phyloP scores from a whole-genome alignment of 352 stramenopile genomes.

The Ochromonadaceae sp. region DNA sequence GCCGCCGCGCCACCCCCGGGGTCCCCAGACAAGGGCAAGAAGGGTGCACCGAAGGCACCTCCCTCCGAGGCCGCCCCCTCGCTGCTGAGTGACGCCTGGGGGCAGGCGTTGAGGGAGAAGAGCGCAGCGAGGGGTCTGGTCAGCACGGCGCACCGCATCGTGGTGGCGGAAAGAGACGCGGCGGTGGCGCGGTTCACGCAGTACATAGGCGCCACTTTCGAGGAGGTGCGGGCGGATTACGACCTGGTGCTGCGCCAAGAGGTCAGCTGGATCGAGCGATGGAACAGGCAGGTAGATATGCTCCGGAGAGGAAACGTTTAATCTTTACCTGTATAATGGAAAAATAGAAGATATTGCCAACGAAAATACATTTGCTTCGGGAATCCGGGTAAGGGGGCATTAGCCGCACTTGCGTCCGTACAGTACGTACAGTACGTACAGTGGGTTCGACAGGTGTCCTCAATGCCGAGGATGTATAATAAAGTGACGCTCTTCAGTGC shows the following conservation, averaged over 20 bases:
- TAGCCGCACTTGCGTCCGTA: too few species aligned
- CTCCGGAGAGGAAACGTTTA: constrained; percentile 3
- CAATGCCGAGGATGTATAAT: too few species aligned
- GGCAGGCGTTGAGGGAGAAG: background rate
- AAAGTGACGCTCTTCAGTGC: too few species aligned
- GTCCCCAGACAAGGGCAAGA: background rate
- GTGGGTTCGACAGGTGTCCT: too few species aligned
- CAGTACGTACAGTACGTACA: too few species aligned
- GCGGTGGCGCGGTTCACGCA: background rate
- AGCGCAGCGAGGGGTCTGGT: background rate
- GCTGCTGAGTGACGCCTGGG: background rate
- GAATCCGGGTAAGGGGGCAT: too few species aligned
- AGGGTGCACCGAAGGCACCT: background rate
- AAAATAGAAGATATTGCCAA: too few species aligned
- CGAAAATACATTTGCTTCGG: too few species aligned
- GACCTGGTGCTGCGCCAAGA: background rate
- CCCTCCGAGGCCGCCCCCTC: too few species aligned
- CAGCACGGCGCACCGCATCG: background rate
- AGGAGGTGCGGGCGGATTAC: background rate
- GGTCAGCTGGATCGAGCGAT: constrained; percentile 4
- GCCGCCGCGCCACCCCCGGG: background rate
- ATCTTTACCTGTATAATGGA: too few species aligned
- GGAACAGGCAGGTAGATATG: constrained; percentile 14
- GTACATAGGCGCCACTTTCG: background rate
- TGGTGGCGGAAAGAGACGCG: background rate